A percentile compares a stretch with the other conserved stretches of the same genome.
Evolutionary conservation across 306 rosid species (phyloP).

Genomic region (Sicyos baderoa): DNA sequence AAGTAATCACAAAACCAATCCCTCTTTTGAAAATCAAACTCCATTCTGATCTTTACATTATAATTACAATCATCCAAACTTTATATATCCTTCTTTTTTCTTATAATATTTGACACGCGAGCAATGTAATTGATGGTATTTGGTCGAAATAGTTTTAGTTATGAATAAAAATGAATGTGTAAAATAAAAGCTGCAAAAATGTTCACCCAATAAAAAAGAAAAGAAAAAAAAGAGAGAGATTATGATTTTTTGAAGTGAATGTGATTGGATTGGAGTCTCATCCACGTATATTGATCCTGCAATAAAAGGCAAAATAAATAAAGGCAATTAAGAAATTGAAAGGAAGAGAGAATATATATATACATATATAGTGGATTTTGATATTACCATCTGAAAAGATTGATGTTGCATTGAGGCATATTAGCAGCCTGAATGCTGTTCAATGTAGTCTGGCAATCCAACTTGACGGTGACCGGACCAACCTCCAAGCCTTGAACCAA

Average conservation of each 20-base stretch:
- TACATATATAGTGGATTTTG: too few species aligned
- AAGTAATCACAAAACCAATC: too few species aligned
- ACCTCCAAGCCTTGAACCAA: slow-evolving; percentile 32
- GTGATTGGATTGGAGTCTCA: background rate
- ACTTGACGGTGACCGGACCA: slow-evolving; percentile 27
- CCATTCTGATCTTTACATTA: background rate
- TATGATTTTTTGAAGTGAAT: background rate
- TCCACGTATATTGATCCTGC: slow-evolving; percentile 18
- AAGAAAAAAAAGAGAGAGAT: too few species aligned
- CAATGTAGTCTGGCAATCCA: slow-evolving; percentile 39
- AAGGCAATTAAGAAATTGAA: too few species aligned
- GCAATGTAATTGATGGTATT: background rate
- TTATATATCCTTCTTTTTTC: background rate
- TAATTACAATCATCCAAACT: slow-evolving; percentile 1
- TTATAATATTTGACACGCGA: background rate
- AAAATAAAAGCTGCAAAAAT: background rate
- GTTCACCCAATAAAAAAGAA: background rate
- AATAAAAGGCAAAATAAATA: background rate
- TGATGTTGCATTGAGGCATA: slow-evolving; percentile 48
- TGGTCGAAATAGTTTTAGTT: background rate
- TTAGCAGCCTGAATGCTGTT: slow-evolving; percentile 38
- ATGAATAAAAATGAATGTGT: background rate
- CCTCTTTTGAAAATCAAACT: background rate
- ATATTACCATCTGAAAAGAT: slow-evolving; percentile 59
- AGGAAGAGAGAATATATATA: too few species aligned